A percentile compares a stretch with the other conserved stretches of the same genome.
Evolutionary conservation across 192 early-diverging fungal species (phyloP).

Genomic region (Entomortierella chlamydospora): DNA sequence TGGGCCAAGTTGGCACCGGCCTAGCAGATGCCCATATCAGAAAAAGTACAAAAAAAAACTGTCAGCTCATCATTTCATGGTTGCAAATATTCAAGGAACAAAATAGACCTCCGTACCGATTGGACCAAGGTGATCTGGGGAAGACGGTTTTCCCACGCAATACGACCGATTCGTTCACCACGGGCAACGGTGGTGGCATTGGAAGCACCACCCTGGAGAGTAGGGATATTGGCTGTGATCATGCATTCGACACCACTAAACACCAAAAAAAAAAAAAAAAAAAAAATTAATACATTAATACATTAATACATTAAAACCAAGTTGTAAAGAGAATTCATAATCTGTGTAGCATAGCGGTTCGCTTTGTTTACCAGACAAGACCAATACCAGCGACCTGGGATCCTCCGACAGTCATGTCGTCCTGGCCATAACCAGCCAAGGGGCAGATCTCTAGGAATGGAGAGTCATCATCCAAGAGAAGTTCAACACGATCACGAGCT

Average conservation of each 20-base stretch:
- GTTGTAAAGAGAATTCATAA: background rate
- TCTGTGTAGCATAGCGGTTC: no score
- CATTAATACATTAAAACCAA: background rate
- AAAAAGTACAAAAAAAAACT: background rate
- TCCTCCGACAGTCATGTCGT: constrained; percentile 74
- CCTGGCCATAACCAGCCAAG: constrained; percentile 70
- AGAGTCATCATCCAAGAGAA: constrained; percentile 72
- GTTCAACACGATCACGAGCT: constrained; percentile 70
- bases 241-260: constrained; percentile 65
- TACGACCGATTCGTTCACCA: constrained; percentile 63
- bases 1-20: constrained; percentile 75
- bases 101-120: constrained; percentile 57
- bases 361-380: constrained; percentile 67
- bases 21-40: constrained; percentile 23
- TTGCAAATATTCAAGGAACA: no score
- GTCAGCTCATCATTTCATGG: background rate
- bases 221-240: constrained; percentile 69
- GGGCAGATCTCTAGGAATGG: constrained; percentile 73
- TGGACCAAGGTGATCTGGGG: constrained; percentile 69
- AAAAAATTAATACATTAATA: background rate
- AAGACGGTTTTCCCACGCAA: constrained; percentile 68
- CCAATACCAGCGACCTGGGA: constrained; percentile 74
- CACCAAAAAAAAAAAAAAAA: background rate
- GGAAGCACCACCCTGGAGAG: constrained; percentile 68
- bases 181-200: constrained; percentile 69